Evolutionary conservation across 176 grass and related monocot species (phyloP).

Genomic region (Ananas comosus): DNA sequence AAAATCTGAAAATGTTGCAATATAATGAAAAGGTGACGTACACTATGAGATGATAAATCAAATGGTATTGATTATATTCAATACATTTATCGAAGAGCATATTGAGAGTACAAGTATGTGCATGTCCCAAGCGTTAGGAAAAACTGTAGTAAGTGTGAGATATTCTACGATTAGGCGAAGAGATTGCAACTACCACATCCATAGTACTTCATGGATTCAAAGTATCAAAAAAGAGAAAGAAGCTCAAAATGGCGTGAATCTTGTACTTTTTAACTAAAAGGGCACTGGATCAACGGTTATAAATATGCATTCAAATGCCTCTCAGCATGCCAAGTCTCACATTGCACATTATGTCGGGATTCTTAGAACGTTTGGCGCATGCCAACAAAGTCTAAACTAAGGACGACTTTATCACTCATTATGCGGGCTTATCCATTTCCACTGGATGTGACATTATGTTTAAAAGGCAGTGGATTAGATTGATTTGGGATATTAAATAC

Average conservation of each 20-base stretch:
- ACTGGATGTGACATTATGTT: not conserved
- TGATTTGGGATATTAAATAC: not conserved
- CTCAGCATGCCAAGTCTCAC: not conserved
- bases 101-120: not conserved
- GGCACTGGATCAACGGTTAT: no score
- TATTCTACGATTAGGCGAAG: no score
- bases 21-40: not conserved
- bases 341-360: not conserved
- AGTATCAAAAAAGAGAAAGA: no score
- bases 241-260: no score
- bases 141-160: not conserved
- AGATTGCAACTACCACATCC: no score
- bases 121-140: not conserved
- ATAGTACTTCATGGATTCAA: no score
- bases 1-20: not conserved
- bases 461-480: not conserved
- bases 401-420: not conserved
- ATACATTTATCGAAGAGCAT: not conserved
- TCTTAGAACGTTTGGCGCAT: not conserved
- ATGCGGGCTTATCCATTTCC: not conserved
- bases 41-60: not conserved
- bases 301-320: no score
- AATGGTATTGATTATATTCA: not conserved
- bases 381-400: not conserved
- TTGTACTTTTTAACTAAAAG: no score